A percentile compares a stretch with the other conserved stretches of the same genome.
Conservation (phyloP, 2,329 filamentous ascomycete species). For the Pyrenochaeta sp. region DNA sequence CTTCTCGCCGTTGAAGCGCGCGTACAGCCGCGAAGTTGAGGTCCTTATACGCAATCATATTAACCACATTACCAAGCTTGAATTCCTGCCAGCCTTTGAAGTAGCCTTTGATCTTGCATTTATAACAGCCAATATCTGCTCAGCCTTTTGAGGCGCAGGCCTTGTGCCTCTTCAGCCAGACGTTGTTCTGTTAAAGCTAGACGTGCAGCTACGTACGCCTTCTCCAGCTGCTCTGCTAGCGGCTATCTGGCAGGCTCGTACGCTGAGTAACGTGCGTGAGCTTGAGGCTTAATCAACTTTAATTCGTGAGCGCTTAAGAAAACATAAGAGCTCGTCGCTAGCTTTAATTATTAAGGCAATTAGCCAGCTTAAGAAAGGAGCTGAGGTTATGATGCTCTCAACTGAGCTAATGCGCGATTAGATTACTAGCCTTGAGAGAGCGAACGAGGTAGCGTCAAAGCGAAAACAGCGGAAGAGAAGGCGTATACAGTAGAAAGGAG, state of each 20-base stretch:
- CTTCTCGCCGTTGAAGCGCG: conserved; percentile 43
- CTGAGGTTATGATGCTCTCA: conserved; percentile 7
- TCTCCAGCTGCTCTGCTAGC: background rate
- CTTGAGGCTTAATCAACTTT: conserved; percentile 12
- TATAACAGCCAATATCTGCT: conserved; percentile 30
- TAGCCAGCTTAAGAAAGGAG: conserved; percentile 5
- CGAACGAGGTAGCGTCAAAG: background rate
- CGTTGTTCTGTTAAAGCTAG: conserved; percentile 40
- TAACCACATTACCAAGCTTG: conserved; percentile 7
- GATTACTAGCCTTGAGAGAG: conserved; percentile 1
- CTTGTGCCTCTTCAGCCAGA: conserved; percentile 39
- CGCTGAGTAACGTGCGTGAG: conserved; percentile 9
- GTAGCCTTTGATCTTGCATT: conserved; percentile 28
- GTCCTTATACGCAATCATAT: conserved; percentile 1
- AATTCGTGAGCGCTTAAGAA: conserved; percentile 2
- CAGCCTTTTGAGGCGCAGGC: conserved; percentile 37
- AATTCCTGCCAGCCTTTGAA: conserved; percentile 24
- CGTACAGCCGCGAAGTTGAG: conserved; percentile 26
- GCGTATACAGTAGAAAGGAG: background rate
- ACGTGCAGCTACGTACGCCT: conserved; percentile 15
- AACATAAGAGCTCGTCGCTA: conserved; percentile 11
- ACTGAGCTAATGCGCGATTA: background rate
- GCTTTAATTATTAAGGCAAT: conserved; percentile 12
- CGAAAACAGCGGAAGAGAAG: background rate
- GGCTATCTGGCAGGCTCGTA: conserved; percentile 5